phyloP scores from a whole-genome alignment of 2,329 filamentous ascomycete species.

The Pseudogymnoascus sp. region DNA sequence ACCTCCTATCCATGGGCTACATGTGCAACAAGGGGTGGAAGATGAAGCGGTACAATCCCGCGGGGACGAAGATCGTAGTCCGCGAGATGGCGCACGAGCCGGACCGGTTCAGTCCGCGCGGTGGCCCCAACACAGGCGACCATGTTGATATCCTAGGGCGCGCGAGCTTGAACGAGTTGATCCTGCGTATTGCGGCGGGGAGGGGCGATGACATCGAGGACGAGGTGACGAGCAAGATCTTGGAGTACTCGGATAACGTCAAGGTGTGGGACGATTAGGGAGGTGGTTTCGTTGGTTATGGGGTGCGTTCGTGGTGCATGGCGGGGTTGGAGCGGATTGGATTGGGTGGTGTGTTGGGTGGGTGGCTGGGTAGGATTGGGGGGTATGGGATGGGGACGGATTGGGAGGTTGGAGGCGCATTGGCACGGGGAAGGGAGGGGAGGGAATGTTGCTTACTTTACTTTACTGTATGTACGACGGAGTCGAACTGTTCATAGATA shows the following conservation, averaged over 20 bases:
- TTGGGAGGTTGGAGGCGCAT: neutral
- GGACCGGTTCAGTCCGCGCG: slow-evolving; percentile 79
- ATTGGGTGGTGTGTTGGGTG: slow-evolving; percentile 2
- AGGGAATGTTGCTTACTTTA: neutral
- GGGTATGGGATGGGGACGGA: neutral
- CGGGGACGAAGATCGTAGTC: slow-evolving; percentile 70
- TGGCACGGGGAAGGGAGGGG: neutral
- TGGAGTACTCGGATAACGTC: slow-evolving; percentile 73
- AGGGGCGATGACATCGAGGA: slow-evolving; percentile 73
- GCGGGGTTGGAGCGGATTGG: neutral
- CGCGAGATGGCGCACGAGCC: slow-evolving; percentile 97
- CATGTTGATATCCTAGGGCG: slow-evolving; percentile 94
- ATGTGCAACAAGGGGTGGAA: slow-evolving; percentile 97
- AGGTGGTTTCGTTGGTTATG: neutral
- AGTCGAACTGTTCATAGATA: neutral
- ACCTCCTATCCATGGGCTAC: slow-evolving; percentile 83
- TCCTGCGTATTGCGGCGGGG: slow-evolving; percentile 79
- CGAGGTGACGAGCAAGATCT: slow-evolving; percentile 72
- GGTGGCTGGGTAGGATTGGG: neutral
- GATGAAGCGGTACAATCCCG: slow-evolving; percentile 88
- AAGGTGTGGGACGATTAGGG: slow-evolving; percentile 46
- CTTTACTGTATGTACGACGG: neutral
- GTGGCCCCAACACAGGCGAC: slow-evolving; percentile 67
- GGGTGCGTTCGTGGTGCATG: neutral
- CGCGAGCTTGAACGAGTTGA: slow-evolving; percentile 81